Evolutionary conservation across 305 asterid genomes (phyloP).

Genomic region (Rubia peregrina): DNA sequence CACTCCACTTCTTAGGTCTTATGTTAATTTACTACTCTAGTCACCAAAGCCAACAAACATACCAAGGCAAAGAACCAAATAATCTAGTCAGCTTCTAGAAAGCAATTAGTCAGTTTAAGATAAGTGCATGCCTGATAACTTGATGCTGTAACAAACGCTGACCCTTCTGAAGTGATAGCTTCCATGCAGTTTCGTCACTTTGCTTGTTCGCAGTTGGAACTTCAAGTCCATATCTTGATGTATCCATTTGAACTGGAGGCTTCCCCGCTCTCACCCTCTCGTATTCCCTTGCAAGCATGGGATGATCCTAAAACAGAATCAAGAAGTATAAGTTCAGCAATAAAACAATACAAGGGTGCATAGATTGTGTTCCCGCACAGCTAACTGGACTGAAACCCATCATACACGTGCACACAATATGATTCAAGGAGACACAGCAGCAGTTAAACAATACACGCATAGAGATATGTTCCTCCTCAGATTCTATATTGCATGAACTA

Average conservation of each 20-base stretch:
- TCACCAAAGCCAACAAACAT: not conserved
- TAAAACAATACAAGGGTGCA: not conserved
- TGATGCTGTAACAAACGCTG: slow-evolving; percentile 94
- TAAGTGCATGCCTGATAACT: slow-evolving; percentile 59
- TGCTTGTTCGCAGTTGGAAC: slow-evolving; percentile 66
- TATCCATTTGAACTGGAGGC: slow-evolving; percentile 82
- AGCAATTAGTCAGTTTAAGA: not conserved
- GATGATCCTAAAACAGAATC: slow-evolving; percentile 56
- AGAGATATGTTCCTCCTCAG: not conserved
- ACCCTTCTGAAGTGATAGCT: slow-evolving; percentile 69
- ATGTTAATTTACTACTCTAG: not conserved
- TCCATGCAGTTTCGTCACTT: slow-evolving; percentile 92
- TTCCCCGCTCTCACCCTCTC: slow-evolving; percentile 92
- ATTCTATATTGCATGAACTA: not conserved
- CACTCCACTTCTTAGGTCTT: not conserved
- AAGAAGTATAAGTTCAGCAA: not conserved
- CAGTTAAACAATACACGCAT: not conserved
- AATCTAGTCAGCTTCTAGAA: not conserved
- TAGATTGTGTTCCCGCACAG: not conserved
- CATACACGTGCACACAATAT: not conserved
- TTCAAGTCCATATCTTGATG: slow-evolving; percentile 84
- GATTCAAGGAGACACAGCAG: not conserved
- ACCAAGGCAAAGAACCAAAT: not conserved
- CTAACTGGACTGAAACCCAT: not conserved
- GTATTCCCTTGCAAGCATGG: slow-evolving; percentile 92